Evolutionary conservation across 345 rosid genomes (phyloP).

Genomic region (Xanthoceras sorbifolium): DNA sequence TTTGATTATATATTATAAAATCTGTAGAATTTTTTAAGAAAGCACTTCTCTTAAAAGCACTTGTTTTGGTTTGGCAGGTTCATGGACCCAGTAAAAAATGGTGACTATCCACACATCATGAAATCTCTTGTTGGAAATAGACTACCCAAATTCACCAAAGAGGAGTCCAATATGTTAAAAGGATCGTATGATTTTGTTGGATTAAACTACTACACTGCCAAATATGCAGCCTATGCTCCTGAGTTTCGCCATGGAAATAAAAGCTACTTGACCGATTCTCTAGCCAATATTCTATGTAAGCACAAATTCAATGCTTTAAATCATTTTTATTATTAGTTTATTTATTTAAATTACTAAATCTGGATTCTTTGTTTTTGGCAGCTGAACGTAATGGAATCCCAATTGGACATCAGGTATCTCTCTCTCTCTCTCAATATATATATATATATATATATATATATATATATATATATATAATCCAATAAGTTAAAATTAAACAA

Average conservation of each 20-base stretch:
- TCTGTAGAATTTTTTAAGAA: no score
- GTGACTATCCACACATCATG: slow-evolving; percentile 44
- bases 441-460: no score
- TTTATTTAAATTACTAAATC: not conserved
- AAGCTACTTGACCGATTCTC: slow-evolving; percentile 35
- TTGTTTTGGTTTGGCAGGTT: slow-evolving; percentile 29
- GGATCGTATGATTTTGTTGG: slow-evolving; percentile 46
- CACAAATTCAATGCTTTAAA: not conserved
- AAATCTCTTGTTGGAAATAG: slow-evolving; percentile 30
- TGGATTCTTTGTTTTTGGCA: not conserved
- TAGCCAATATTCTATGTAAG: slow-evolving; percentile 23
- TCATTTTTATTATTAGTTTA: not conserved
- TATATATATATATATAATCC: not conserved
- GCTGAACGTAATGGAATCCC: slow-evolving; percentile 29
- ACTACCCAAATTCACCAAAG: slow-evolving; percentile 34
- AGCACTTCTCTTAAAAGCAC: no score
- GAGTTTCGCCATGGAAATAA: not conserved
- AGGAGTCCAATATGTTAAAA: slow-evolving; percentile 27
- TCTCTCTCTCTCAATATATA: no score
- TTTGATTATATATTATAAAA: no score
- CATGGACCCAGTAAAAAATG: slow-evolving; percentile 42
- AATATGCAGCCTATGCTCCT: slow-evolving; percentile 25
- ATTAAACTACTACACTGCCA: slow-evolving; percentile 43
- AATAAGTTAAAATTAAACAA: not conserved
- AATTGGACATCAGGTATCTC: slow-evolving; percentile 26